Conservation (phyloP, 306 rosid genomes). For the Sphenostylis stenocarpa region DNA sequence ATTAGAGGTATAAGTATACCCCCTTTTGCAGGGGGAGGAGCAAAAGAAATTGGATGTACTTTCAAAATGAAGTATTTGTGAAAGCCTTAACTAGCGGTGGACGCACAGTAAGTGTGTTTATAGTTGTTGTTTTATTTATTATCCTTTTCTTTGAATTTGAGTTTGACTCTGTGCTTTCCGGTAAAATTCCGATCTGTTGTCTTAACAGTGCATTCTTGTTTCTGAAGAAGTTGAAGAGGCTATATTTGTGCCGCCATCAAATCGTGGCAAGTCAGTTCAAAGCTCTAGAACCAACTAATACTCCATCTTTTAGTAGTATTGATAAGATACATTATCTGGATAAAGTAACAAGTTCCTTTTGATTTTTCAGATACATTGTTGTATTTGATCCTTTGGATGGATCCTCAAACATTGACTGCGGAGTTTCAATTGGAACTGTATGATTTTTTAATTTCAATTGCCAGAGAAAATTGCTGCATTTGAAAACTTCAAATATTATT, state of each 20-base stretch:
- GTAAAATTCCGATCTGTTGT: constrained; percentile 17
- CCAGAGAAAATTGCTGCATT: not conserved
- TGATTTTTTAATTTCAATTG: constrained; percentile 7
- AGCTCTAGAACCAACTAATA: not conserved
- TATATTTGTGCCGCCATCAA: constrained; percentile 59
- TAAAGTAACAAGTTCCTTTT: constrained; percentile 5
- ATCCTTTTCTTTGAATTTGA: constrained; percentile 4
- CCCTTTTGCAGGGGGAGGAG: constrained; percentile 63
- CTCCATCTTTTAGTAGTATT: not conserved
- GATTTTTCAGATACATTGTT: constrained; percentile 69
- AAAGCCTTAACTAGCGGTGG: constrained; percentile 91
- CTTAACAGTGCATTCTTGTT: constrained; percentile 78
- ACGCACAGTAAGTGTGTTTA: constrained; percentile 74
- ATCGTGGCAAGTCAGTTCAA: constrained; percentile 46
- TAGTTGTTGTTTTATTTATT: not conserved
- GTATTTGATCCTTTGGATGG: constrained; percentile 83
- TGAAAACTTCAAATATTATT: not conserved
- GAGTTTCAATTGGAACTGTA: constrained; percentile 98
- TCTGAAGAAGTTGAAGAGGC: constrained; percentile 91
- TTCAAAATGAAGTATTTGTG: constrained; percentile 89
- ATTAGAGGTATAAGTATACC: not conserved
- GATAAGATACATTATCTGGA: not conserved
- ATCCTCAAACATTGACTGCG: constrained; percentile 88
- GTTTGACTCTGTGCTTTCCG: not conserved
- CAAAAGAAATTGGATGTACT: constrained; percentile 97